Percentiles rank a stretch among this genome's conserved stretches.
These are phyloP conservation scores for Epichloe glyceriae DNA, from an alignment of 2,329 filamentous ascomycete species.

Conservation along the genomic window DNA sequence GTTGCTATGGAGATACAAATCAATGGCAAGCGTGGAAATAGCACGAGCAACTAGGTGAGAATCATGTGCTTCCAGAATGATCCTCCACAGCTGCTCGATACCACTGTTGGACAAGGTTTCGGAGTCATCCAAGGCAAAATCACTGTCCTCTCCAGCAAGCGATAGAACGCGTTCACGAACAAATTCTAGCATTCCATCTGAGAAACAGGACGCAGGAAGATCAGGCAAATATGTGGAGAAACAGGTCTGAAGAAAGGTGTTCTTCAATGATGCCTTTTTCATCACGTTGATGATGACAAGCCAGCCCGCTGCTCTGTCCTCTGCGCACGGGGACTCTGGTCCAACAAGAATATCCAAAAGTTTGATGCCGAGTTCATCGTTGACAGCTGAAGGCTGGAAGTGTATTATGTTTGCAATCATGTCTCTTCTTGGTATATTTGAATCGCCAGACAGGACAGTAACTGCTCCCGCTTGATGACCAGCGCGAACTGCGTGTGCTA, in stretches of 20 bases:
- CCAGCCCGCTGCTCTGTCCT: constrained; percentile 59
- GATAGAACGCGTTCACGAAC: constrained; percentile 38
- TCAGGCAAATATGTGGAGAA: constrained; percentile 42
- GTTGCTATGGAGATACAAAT: constrained; percentile 53
- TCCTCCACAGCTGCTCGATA: constrained; percentile 68
- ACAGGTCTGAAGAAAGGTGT: constrained; percentile 42
- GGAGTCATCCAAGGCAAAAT: constrained; percentile 37
- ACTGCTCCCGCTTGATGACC: constrained; percentile 23
- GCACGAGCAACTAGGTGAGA: constrained; percentile 54
- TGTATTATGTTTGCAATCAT: constrained; percentile 45
- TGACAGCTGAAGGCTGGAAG: constrained; percentile 48
- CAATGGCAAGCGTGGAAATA: constrained; percentile 54
- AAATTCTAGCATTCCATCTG: constrained; percentile 49
- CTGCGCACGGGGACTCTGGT: constrained; percentile 40
- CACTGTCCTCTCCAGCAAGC: constrained; percentile 30
- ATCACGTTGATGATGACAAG: constrained; percentile 41
- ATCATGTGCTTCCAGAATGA: constrained; percentile 57
- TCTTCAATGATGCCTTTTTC: constrained; percentile 30
- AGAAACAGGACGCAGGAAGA: constrained; percentile 46
- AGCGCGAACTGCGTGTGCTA: constrained; percentile 39
- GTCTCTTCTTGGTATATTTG: constrained; percentile 41
- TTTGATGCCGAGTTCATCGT: constrained; percentile 43
- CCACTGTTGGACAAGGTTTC: constrained; percentile 38
- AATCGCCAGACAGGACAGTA: constrained; percentile 32
- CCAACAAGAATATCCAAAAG: constrained; percentile 69